phyloP scores from a whole-genome alignment of 441 rosid species.

The Gossypium schwendimanii region DNA sequence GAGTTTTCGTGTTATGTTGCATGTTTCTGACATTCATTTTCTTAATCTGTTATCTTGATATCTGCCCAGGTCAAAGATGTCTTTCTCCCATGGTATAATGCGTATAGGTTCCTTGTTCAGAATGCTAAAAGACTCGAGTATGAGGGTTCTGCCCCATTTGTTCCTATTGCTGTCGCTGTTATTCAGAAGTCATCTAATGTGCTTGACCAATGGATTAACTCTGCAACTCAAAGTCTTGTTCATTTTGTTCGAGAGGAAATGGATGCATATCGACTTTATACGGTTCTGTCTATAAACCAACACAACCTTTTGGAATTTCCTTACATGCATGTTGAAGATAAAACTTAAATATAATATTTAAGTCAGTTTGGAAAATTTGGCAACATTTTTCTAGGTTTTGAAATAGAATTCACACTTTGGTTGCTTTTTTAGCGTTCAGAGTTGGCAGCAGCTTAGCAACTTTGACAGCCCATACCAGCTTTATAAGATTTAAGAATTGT shows the following conservation, averaged over 20 bases:
- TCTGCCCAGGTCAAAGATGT: conserved; percentile 87
- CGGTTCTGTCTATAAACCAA: conserved; percentile 41
- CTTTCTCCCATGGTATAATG: conserved; percentile 99
- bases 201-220: conserved; percentile 95
- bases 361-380: neutral
- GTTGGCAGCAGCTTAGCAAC: neutral
- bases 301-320: conserved; percentile 6
- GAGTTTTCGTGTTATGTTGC: conserved; percentile 3
- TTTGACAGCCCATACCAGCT: neutral
- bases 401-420: neutral
- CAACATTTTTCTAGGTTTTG: conserved; percentile 43
- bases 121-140: conserved; percentile 93
- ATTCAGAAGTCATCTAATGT: conserved; percentile 73
- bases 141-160: conserved; percentile 67
- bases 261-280: conserved; percentile 92
- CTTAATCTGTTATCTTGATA: conserved; percentile 11
- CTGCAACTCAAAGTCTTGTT: conserved; percentile 97
- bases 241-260: conserved; percentile 82
- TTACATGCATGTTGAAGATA: neutral
- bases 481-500: conserved; percentile 5
- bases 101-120: conserved; percentile 95
- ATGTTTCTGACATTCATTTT: neutral
- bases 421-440: neutral
- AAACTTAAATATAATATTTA: neutral
- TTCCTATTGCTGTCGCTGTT: conserved; percentile 52